phyloP scores from a whole-genome alignment of 257 asterid species.

The Orobanche coerulescens region DNA sequence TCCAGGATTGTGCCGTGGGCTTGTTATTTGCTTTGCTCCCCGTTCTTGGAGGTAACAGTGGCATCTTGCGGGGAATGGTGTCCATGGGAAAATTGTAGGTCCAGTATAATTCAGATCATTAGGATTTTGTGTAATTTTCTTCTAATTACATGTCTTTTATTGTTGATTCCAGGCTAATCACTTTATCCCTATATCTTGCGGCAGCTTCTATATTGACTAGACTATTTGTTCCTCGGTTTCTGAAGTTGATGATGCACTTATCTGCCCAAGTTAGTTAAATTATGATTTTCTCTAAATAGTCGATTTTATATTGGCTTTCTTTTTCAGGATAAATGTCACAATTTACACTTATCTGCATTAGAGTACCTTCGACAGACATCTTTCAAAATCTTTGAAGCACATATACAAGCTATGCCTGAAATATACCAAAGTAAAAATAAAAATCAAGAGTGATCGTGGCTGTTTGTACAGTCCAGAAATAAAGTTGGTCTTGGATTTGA shows the following conservation, averaged over 20 bases:
- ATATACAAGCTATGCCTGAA: neutral
- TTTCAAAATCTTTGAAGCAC: neutral
- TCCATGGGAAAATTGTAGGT: constrained; percentile 90
- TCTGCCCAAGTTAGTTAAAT: constrained; percentile 72
- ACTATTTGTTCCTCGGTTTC: constrained; percentile 74
- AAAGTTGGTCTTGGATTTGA: neutral
- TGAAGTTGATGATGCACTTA: constrained; percentile 77
- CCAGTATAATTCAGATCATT: constrained; percentile 8
- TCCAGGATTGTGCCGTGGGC: constrained; percentile 95
- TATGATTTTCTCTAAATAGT: constrained; percentile 19
- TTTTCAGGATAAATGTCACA: constrained; percentile 26
- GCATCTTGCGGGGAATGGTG: constrained; percentile 70
- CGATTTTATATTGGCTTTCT: constrained; percentile 16
- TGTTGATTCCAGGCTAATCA: constrained; percentile 54
- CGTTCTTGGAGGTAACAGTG: constrained; percentile 82
- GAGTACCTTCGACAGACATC: neutral
- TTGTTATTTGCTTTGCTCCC: constrained; percentile 92
- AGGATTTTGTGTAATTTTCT: neutral
- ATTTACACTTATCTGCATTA: neutral
- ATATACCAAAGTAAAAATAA: neutral
- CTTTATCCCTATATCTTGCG: constrained; percentile 53
- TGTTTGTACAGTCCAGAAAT: neutral
- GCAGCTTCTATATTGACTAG: constrained; percentile 74
- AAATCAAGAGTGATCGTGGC: neutral
- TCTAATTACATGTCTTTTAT: constrained; percentile 17